Base-by-base conservation (phyloP, 140 eudicot genomes). In the Bidens hawaiensis region DNA sequence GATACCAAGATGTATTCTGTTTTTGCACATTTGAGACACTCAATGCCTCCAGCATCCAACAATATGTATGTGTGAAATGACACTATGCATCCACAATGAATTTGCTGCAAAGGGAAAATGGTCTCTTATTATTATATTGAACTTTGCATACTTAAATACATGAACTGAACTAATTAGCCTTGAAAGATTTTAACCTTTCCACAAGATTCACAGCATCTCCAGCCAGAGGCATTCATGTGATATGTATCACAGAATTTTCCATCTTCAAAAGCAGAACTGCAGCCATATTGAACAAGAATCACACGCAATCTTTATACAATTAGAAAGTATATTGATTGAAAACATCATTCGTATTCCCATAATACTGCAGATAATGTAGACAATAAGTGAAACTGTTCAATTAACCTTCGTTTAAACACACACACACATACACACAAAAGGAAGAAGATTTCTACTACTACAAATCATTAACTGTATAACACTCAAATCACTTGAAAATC, bases 81-180 rank as follows among this genome's bases (percentile, higher is more conserved):
- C 40, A 83, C 94, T 64, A 90, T 86, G 71, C 97, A 90, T 70
- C 97, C 97, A 68, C 97, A 89, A 69, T 89, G 97, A 69, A 89
- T 79, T 81, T 81, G 83, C 97, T 89, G 89, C 80, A 76, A 49
- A 49, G 56, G 31, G 46, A 60, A 28, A 62, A 5, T 16, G 21
- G 5, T 5, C 26, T 88, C 94, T 66, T 79, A 26, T 55, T n/a
- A n/a, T n/a, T 7, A 36, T 18, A 51, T 30, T 8, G 26, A 33
- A 49, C 51, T 27, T 49, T 10, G 16, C 27, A 23, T 13, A 41
- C 21, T 30, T 15, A 27, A 30, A 57, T 23, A 24, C n/a, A 4
- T 16, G 38, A 46, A 66, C 25, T 43, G 31, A 68, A 30, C 17
- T 54, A 23, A 51, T 17, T 34, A 68, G 61, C 25, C 24, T 12